phyloP scores from a whole-genome alignment of 805 yeast genomes.

The Candida piceae region DNA sequence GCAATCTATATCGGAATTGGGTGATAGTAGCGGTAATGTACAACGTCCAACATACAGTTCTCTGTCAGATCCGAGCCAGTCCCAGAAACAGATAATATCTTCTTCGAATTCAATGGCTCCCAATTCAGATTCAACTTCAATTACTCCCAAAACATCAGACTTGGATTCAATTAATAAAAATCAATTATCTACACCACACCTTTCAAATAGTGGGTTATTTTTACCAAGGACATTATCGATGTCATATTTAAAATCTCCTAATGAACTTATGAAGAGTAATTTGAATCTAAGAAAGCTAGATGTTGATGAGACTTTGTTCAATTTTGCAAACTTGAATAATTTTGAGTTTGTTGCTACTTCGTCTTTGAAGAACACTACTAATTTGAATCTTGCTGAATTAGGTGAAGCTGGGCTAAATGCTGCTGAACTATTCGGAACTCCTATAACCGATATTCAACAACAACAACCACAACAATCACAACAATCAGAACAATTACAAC shows the following conservation, averaged over 20 bases:
- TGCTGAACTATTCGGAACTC: not conserved
- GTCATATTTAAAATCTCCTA: slow-evolving; percentile 2
- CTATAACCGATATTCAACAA: not conserved
- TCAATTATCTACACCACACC: not conserved
- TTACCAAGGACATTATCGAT: slow-evolving; percentile 2
- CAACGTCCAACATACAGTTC: too few relatives aligned
- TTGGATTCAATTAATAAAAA: not conserved
- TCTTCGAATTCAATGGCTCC: not conserved
- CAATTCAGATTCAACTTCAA: not conserved
- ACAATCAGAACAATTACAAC: not conserved
- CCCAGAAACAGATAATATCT: too few relatives aligned
- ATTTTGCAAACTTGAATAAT: slow-evolving; percentile 12
- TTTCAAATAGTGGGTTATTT: not conserved
- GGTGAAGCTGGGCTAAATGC: not conserved
- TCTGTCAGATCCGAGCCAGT: too few relatives aligned
- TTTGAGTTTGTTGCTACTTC: slow-evolving; percentile 16
- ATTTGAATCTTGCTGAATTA: slow-evolving; percentile 2
- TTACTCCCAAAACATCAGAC: not conserved
- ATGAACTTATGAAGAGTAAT: slow-evolving; percentile 1
- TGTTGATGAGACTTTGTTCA: slow-evolving; percentile 10
- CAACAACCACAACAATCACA: not conserved
- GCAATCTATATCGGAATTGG: too few relatives aligned
- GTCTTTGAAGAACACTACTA: slow-evolving; percentile 10
- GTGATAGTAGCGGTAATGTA: too few relatives aligned
- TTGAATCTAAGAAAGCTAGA: slow-evolving; percentile 7